Conservation (phyloP, 371 early-diverging fungal genomes). For the Fennellomyces sp. region DNA sequence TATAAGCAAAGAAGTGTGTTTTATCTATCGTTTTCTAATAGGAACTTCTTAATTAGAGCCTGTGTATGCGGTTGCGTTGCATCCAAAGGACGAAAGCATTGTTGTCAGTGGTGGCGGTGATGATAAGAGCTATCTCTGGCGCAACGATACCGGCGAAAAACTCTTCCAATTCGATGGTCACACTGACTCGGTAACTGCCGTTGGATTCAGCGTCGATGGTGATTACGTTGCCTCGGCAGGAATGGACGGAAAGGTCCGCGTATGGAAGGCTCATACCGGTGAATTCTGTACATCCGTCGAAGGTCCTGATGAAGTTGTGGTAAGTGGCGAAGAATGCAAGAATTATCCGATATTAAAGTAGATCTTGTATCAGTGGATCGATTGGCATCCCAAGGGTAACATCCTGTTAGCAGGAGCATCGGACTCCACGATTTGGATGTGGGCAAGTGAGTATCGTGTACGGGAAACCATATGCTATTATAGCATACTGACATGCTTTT, state of each 20-base stretch:
- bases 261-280: constrained; percentile 75
- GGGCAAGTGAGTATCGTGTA: constrained; percentile 60
- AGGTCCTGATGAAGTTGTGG: constrained; percentile 90
- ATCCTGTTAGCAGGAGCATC: constrained; percentile 86
- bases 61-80: constrained; percentile 86
- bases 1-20: neutral
- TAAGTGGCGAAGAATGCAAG: constrained; percentile 31
- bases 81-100: constrained; percentile 74
- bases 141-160: constrained; percentile 80
- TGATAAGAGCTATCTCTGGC: constrained; percentile 92
- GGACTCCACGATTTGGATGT: constrained; percentile 96
- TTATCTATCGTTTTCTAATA: neutral
- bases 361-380: constrained; percentile 69
- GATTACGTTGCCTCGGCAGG: constrained; percentile 88
- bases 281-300: constrained; percentile 71
- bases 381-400: constrained; percentile 96
- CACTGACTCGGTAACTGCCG: constrained; percentile 86
- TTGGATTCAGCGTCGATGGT: constrained; percentile 88
- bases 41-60: constrained; percentile 64
- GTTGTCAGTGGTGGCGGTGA: constrained; percentile 91
- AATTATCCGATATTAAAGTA: neutral
- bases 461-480: neutral
- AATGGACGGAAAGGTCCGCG: constrained; percentile 91
- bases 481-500: neutral
- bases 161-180: constrained; percentile 69